These are phyloP conservation scores for Pseudovirgaria hyperparasitica DNA, from an alignment of 2,329 filamentous ascomycete genomes.

Conservation along the genomic window DNA sequence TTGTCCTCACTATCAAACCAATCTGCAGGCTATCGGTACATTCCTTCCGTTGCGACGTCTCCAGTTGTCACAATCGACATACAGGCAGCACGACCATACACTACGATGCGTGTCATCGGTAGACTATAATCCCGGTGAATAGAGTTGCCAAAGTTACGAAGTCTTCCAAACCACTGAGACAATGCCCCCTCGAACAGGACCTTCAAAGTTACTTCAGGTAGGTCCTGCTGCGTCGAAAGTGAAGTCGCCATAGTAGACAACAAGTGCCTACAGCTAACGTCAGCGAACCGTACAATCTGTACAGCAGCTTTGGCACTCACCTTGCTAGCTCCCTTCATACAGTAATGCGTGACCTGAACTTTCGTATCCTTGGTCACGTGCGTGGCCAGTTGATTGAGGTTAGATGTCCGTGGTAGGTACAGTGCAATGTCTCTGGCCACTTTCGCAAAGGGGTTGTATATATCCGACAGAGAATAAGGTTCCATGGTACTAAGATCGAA, in stretches of 20 bases:
- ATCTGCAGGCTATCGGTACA: no score
- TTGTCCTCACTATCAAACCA: no score
- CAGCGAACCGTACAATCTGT: conserved; percentile 5
- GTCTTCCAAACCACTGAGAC: no score
- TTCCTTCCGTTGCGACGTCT: no score
- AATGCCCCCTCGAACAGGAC: no score
- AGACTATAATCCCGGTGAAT: no score
- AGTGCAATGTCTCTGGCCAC: conserved; percentile 48
- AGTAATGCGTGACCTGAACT: conserved; percentile 55
- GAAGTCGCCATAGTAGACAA: conserved; percentile 45
- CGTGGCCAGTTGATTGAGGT: conserved; percentile 24
- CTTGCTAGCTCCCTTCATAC: conserved; percentile 81
- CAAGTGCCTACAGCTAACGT: conserved; percentile 32
- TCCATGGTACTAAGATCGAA: conserved; percentile 81
- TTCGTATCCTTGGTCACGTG: conserved; percentile 20
- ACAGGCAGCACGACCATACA: no score
- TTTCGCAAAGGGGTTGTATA: conserved; percentile 27
- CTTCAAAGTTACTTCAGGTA: no score
- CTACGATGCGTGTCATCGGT: no score
- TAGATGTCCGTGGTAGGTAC: conserved; percentile 57
- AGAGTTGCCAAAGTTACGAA: no score
- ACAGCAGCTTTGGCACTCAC: conserved; percentile 27
- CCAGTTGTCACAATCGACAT: no score
- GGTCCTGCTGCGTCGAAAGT: conserved; percentile 15
- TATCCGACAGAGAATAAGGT: conserved; percentile 54